Conservation (phyloP, 176 grass and related monocot species). For the Oryza glumipatula region DNA sequence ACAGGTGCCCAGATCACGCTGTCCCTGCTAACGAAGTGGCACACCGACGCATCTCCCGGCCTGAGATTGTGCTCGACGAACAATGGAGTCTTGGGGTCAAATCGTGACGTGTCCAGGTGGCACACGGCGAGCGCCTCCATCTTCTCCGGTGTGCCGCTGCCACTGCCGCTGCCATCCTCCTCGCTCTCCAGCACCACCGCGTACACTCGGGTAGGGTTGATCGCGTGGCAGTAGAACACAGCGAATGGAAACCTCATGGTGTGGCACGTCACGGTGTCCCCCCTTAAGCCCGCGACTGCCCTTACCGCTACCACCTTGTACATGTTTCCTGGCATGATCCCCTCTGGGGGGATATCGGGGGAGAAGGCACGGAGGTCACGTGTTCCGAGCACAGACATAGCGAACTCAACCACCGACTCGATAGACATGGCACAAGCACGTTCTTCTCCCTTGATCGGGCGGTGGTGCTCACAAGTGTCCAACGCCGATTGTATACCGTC, state of each 20-base stretch:
- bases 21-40: too few species aligned
- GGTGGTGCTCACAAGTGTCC: not conserved
- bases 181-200: not conserved
- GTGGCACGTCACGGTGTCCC: not conserved
- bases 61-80: not conserved
- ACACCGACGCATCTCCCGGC: too few species aligned
- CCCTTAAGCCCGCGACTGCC: not conserved
- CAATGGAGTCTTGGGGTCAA: slow-evolving; percentile 10
- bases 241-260: not conserved
- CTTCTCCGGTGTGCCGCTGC: not conserved
- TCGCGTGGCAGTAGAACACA: slow-evolving; percentile 39
- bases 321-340: not conserved
- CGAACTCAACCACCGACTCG: slow-evolving; percentile 36
- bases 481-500: not conserved
- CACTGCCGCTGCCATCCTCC: not conserved
- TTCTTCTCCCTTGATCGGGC: not conserved
- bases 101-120: slow-evolving; percentile 8
- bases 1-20: too few species aligned
- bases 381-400: not conserved
- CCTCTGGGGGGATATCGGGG: not conserved
- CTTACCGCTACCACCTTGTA: not conserved
- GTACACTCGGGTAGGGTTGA: not conserved
- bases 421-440: slow-evolving; percentile 9
- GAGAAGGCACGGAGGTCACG: not conserved
- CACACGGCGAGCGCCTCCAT: slow-evolving; percentile 15